phyloP scores from a whole-genome alignment of 352 stramenopile genomes.

The Globisporangium polare region DNA sequence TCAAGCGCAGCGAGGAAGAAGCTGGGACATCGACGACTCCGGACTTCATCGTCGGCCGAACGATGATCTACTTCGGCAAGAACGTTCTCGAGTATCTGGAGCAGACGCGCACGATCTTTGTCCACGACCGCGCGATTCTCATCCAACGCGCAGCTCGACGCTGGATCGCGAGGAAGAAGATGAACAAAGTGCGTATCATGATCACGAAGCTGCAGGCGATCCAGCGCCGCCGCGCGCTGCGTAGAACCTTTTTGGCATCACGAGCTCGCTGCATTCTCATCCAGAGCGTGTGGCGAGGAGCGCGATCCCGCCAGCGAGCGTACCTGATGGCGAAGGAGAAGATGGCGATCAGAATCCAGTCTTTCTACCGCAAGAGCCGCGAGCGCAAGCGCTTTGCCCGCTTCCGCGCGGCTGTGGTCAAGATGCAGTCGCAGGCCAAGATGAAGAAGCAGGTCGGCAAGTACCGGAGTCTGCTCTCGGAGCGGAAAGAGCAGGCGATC shows the following conservation, averaged over 20 bases:
- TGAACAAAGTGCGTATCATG: constrained; percentile 45
- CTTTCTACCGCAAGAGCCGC: constrained; percentile 41
- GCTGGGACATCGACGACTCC: constrained; percentile 34
- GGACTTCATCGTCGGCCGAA: constrained; percentile 80
- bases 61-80: constrained; percentile 92
- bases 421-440: constrained; percentile 65
- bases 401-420: constrained; percentile 67
- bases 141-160: constrained; percentile 55
- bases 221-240: constrained; percentile 43
- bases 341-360: constrained; percentile 61
- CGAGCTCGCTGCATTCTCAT: constrained; percentile 46
- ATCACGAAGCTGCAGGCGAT: constrained; percentile 60
- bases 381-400: constrained; percentile 44
- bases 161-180: constrained; percentile 48
- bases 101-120: constrained; percentile 58
- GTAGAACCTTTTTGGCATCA: constrained; percentile 35
- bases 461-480: constrained; percentile 51
- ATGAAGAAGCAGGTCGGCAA: constrained; percentile 79
- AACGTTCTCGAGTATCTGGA: constrained; percentile 92
- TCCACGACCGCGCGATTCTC: constrained; percentile 58
- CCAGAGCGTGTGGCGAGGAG: constrained; percentile 73
- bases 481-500: constrained; percentile 59
- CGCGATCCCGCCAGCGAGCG: constrained; percentile 49
- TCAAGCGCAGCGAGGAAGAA: constrained; percentile 30
- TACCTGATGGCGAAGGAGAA: constrained; percentile 53